A percentile compares a stretch with the other conserved stretches of the same genome.
Evolutionary conservation across 1,139 yeast genomes (phyloP).

Genomic region (Pichia sp.): DNA sequence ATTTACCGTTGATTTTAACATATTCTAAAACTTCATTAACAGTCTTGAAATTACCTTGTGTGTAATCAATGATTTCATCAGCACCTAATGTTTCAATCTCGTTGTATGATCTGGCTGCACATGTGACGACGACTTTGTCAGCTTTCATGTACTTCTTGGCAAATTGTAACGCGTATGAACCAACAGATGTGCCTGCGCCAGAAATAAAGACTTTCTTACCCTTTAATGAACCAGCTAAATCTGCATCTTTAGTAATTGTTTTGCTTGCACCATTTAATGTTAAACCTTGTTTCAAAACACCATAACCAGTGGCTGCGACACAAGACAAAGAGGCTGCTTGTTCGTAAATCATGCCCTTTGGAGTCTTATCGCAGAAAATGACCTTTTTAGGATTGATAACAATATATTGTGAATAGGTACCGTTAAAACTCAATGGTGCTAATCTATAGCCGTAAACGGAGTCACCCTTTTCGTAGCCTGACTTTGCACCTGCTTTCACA

Average conservation of each 20-base stretch:
- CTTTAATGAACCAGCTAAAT: slow-evolving; percentile 26
- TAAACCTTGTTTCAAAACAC: slow-evolving; percentile 20
- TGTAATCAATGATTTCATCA: slow-evolving; percentile 24
- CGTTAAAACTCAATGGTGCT: slow-evolving; percentile 43
- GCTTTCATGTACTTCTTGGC: slow-evolving; percentile 49
- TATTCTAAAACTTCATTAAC: slow-evolving; percentile 34
- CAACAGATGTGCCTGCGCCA: slow-evolving; percentile 78
- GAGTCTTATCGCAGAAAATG: slow-evolving; percentile 42
- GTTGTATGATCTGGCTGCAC: slow-evolving; percentile 34
- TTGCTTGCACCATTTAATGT: slow-evolving; percentile 16
- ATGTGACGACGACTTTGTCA: slow-evolving; percentile 39
- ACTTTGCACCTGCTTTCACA: slow-evolving; percentile 52
- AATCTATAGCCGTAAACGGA: slow-evolving; percentile 57
- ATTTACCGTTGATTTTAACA: slow-evolving; percentile 38
- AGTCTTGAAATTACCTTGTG: slow-evolving; percentile 31
- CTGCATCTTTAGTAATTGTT: background rate
- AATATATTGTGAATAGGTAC: slow-evolving; percentile 52
- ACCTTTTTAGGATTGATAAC: slow-evolving; percentile 38
- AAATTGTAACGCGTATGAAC: slow-evolving; percentile 58
- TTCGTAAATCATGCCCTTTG: slow-evolving; percentile 44
- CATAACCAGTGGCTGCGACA: slow-evolving; percentile 38
- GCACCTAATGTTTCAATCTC: slow-evolving; percentile 23
- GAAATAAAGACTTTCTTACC: slow-evolving; percentile 47
- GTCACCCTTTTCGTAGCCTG: slow-evolving; percentile 51
- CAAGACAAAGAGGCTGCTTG: slow-evolving; percentile 63